phyloP scores from a whole-genome alignment of 208 protist species.

The Porcisia hertigi region DNA sequence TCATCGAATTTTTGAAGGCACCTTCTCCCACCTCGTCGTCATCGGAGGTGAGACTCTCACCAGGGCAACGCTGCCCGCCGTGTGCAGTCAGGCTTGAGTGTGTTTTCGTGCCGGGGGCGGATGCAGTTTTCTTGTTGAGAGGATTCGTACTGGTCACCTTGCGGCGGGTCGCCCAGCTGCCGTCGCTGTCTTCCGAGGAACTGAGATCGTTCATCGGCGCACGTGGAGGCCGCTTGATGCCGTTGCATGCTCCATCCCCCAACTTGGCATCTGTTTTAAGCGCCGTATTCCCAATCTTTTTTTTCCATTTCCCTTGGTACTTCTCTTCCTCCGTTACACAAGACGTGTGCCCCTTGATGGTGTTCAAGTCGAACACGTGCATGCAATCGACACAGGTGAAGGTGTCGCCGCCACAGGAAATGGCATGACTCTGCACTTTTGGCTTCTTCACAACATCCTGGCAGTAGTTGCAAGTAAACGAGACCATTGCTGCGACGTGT shows the following conservation, averaged over 20 bases:
- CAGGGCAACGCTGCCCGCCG: constrained; percentile 28
- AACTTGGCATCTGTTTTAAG: constrained; percentile 3
- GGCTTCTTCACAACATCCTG: constrained; percentile 92
- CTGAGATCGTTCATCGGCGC: constrained; percentile 51
- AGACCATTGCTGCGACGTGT: constrained; percentile 64
- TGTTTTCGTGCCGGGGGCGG: background rate
- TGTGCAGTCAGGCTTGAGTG: background rate
- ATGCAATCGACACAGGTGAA: constrained; percentile 93
- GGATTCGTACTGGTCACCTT: background rate
- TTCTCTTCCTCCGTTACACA: constrained; percentile 87
- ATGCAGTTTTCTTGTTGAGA: background rate
- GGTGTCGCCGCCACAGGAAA: constrained; percentile 45
- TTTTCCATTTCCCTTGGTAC: constrained; percentile 85
- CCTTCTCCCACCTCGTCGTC: constrained; percentile 24
- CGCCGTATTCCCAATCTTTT: constrained; percentile 29
- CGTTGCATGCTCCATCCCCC: background rate
- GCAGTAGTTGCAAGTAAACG: constrained; percentile 85
- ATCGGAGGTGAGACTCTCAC: constrained; percentile 24
- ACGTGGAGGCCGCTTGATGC: constrained; percentile 33
- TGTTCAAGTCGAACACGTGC: constrained; percentile 69
- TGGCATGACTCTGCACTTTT: constrained; percentile 71
- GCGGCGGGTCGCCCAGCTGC: constrained; percentile 42
- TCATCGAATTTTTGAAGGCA: background rate
- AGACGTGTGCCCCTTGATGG: constrained; percentile 77
- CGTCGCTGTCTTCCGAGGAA: constrained; percentile 44